phyloP scores from a whole-genome alignment of 2,329 filamentous ascomycete genomes.

The Colletotrichum incanum region DNA sequence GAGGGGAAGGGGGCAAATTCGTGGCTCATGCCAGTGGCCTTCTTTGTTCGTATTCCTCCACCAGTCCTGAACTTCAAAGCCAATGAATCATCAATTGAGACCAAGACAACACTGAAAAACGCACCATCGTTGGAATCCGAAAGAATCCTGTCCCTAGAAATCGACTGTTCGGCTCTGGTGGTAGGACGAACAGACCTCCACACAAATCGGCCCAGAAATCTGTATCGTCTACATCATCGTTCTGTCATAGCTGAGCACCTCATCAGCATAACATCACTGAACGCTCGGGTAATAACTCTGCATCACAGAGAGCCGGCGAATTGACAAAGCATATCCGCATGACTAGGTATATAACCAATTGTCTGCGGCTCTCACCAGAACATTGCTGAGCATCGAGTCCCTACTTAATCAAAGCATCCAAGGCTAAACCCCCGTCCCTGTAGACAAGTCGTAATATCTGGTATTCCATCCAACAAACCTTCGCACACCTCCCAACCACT shows the following conservation, averaged over 20 bases:
- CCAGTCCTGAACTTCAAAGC: neutral
- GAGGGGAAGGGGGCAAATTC: neutral
- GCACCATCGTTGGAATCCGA: neutral
- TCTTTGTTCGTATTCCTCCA: neutral
- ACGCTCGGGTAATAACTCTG: neutral
- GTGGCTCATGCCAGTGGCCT: neutral
- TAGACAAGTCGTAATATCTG: too few species aligned
- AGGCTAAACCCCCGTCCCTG: neutral
- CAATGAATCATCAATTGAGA: conserved; percentile 7
- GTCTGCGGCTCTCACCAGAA: neutral
- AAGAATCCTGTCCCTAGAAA: neutral
- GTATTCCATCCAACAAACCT: neutral
- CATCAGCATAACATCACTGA: conserved; percentile 12
- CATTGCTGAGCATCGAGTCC: neutral
- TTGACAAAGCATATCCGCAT: neutral
- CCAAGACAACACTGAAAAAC: neutral
- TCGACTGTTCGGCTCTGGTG: neutral
- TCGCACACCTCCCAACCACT: neutral
- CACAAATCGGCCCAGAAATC: neutral
- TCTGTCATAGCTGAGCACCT: conserved; percentile 19
- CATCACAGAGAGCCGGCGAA: neutral
- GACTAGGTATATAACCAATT: neutral
- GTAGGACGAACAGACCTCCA: conserved; percentile 5
- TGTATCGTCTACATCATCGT: conserved; percentile 24
- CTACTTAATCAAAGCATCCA: neutral